Base-by-base conservation (phyloP, 2,329 filamentous ascomycete species). In the Pseudopithomyces maydicus region DNA sequence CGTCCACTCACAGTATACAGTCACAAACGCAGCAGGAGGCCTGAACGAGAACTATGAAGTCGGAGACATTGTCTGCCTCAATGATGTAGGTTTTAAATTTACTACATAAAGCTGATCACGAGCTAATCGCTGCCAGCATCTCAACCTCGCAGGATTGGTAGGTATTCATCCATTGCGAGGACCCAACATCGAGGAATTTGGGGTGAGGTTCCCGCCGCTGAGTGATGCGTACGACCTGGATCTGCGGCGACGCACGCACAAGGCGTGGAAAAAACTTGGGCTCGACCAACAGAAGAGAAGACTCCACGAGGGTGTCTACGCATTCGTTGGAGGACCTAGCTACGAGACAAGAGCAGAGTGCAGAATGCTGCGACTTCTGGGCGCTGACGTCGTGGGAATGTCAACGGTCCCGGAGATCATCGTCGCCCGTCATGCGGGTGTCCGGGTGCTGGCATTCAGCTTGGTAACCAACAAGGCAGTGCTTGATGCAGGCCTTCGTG, bases 371-470 rank as follows among this genome's bases (percentile, higher is more conserved):
- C 79, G 80, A 38, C 78, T 78, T 46, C 73, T 88, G 6, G 86
- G 87, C 6, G 86, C 85, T n/a, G 87, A 89, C 67, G 77, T 89
- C n/a, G 87, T 89, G 1, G 87, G 87, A 14, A 89, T 90, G 87
- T 88, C 85, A 32, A 89, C 87, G 0, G 86, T 89, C 26, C 87
- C 87, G 7, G 87, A 90, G 68, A 87, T 89, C 51, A 82, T 89
- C 48, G 85, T 87, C 15, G 87, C 87, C 32, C 80, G 87, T 61
- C 87, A 90, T 70, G 82, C 80, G 52, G 84, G 83, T n/a, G 81
- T 89, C 64, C 78, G 82, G 26, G 84, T 90, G 6, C 75, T 89
- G 36, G 87, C 85, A 6, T 82, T 89, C 67, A 88, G 86, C 68
- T 74, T 90, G 46, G 86, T 89, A 20, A 89, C 87, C 15, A 89